Percentiles rank a stretch among this genome's conserved stretches.
These are phyloP conservation scores for Cetraspora pellucida DNA, from an alignment of 192 early-diverging fungal species.

Conservation along the genomic window DNA sequence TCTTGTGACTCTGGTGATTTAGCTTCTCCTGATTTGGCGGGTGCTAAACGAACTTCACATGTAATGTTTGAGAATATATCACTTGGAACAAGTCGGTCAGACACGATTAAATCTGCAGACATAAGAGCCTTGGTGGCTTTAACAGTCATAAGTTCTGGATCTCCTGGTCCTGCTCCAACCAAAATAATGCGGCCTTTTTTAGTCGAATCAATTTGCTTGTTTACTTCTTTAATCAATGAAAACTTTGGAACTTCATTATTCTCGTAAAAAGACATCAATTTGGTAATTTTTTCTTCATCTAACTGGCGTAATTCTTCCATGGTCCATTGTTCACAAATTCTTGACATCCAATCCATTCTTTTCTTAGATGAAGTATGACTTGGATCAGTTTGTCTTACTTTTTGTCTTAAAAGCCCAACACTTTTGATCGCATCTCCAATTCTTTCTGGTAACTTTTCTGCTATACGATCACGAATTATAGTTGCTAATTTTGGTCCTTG, in stretches of 20 bases:
- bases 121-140: slow-evolving; percentile 63
- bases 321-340: slow-evolving; percentile 83
- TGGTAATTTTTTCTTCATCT: slow-evolving; percentile 60
- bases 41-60: slow-evolving; percentile 66
- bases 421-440: slow-evolving; percentile 74
- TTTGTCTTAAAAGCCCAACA: slow-evolving; percentile 66
- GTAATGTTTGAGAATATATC: slow-evolving; percentile 52
- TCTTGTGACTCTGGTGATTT: slow-evolving; percentile 74
- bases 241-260: slow-evolving; percentile 35
- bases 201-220: background rate
- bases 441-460: slow-evolving; percentile 56
- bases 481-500: slow-evolving; percentile 88
- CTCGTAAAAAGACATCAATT: slow-evolving; percentile 66
- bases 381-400: slow-evolving; percentile 66
- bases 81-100: slow-evolving; percentile 76
- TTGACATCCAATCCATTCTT: slow-evolving; percentile 83
- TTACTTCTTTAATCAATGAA: background rate
- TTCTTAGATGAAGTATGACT: slow-evolving; percentile 62
- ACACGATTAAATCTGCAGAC: slow-evolving; percentile 81
- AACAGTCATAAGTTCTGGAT: slow-evolving; percentile 77
- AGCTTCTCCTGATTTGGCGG: slow-evolving; percentile 51
- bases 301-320: slow-evolving; percentile 72
- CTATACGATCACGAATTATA: slow-evolving; percentile 72
- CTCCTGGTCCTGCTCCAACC: slow-evolving; percentile 85
- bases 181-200: slow-evolving; percentile 56